Conservation (phyloP, 306 rosid species). For the Prunus fruticosa region DNA sequence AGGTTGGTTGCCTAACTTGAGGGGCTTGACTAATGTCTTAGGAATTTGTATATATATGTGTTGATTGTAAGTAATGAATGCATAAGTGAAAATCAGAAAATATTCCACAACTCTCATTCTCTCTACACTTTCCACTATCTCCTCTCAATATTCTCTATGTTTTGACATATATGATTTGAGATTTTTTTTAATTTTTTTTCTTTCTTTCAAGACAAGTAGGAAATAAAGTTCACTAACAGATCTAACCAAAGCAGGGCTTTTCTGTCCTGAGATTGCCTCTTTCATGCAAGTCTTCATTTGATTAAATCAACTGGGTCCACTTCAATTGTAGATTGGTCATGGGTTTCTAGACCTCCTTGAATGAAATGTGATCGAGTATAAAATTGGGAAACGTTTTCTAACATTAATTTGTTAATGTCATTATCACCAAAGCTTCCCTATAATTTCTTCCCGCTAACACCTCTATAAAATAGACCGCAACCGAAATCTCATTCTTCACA, state of each 20-base stretch:
- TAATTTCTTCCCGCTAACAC: not conserved
- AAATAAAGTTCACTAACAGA: not conserved
- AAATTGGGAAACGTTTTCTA: not conserved
- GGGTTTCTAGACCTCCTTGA: conserved; percentile 4
- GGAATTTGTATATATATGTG: too few species aligned
- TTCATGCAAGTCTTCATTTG: not conserved
- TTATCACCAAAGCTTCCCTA: not conserved
- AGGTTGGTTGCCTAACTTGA: too few species aligned
- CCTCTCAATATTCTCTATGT: too few species aligned
- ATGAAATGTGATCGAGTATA: not conserved
- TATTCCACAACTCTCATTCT: too few species aligned
- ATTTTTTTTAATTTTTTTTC: not conserved
- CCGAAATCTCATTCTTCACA: not conserved
- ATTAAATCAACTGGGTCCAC: not conserved
- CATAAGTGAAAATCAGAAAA: too few species aligned
- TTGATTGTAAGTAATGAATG: too few species aligned
- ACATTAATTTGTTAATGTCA: not conserved
- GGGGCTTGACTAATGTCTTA: too few species aligned
- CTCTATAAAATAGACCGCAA: conserved; percentile 22
- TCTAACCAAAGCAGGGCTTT: not conserved
- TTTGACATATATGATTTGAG: not conserved
- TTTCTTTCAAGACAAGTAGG: not conserved
- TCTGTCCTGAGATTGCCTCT: not conserved
- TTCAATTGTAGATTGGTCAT: conserved; percentile 2
- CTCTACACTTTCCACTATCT: too few species aligned